Percentiles rank a stretch among this genome's conserved stretches.
Conservation (phyloP, 202 grass and related monocot genomes). For the Alloteropsis angusta region DNA sequence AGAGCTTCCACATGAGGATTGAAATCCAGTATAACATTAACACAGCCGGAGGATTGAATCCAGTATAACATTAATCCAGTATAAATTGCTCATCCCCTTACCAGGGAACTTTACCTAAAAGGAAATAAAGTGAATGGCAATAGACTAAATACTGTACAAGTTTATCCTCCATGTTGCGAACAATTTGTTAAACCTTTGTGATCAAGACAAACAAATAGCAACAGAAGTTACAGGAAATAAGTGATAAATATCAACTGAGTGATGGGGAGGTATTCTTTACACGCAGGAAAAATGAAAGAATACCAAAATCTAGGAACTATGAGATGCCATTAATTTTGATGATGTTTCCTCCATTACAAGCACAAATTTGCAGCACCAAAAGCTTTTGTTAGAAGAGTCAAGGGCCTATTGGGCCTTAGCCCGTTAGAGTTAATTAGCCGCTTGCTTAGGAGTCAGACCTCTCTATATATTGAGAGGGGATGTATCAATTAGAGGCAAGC, state of each 20-base stretch:
- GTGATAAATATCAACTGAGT: slow-evolving; percentile 24
- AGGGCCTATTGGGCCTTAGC: too few species aligned
- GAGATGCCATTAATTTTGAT: slow-evolving; percentile 8
- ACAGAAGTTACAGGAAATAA: slow-evolving; percentile 19
- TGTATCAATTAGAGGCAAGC: too few species aligned
- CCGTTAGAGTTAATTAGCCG: too few species aligned
- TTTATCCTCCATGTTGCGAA: not conserved
- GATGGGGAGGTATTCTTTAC: slow-evolving; percentile 4
- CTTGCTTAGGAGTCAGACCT: too few species aligned
- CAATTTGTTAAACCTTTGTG: slow-evolving; percentile 20
- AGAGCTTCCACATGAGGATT: slow-evolving; percentile 44
- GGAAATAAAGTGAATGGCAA: not conserved
- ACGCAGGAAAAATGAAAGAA: not conserved
- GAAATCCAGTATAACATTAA: slow-evolving; percentile 56
- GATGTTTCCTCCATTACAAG: slow-evolving; percentile 5
- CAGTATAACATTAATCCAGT: slow-evolving; percentile 47
- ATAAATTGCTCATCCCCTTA: slow-evolving; percentile 43
- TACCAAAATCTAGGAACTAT: slow-evolving; percentile 25
- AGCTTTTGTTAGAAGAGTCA: too few species aligned
- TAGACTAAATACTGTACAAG: slow-evolving; percentile 31
- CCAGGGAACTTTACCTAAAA: slow-evolving; percentile 43
- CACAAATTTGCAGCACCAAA: slow-evolving; percentile 24
- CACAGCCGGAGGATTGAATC: slow-evolving; percentile 44
- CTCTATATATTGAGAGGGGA: too few species aligned
- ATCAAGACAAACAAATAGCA: slow-evolving; percentile 11